Base-by-base conservation (phyloP, 2,329 filamentous ascomycete genomes). In the Phialophora macrospora region DNA sequence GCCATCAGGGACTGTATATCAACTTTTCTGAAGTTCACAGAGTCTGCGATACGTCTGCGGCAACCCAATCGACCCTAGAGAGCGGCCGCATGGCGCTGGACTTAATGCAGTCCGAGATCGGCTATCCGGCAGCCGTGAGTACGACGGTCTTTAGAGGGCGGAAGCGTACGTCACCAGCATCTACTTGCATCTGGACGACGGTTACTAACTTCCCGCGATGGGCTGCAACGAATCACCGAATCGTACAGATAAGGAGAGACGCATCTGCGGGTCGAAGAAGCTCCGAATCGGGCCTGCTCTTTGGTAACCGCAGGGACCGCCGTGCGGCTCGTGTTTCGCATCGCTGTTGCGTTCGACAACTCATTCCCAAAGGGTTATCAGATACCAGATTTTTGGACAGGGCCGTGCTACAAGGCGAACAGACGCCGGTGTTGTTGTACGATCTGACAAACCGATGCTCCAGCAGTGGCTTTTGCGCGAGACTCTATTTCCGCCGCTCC, bases 61-160 rank as follows among this genome's bases (percentile, higher is more conserved):
- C 46, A 6, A 26, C 26, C 12, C 32, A 28, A 55, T 32, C 28
- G 17, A 17, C 28, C 3, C 52, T 22, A 34, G 52, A 34, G 8
- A 44, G 46, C 58, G 46, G 58, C 58, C 58, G 58, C 58, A 60
- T 60, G 46, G 30, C 46, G 30, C 58, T 60, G 58, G 58, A 60
- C 24, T 60, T 60, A 60, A 54, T 28, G 22, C 17, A n/a, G 44
- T 60, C 58, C 58, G 58, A 30, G 34, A 22, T 52, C 58, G 58
- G 58, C 49, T 52, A 60, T 60, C 44, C 58, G 58, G 58, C 58
- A 60, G 34, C 9, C 3, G 20, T 14, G 9, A 9, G 58, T 52
- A 60, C 58, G 22, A 60, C 38, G 4, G 48, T 12, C 17, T 20
- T n/a, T 8, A n/a, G 52, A 28, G 14, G 28, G 24, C 46, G 46